Percentiles rank a stretch among this genome's conserved stretches.
Evolutionary conservation across 2,329 filamentous ascomycete species (phyloP).

Genomic region (Ascochyta clinopodiicola): DNA sequence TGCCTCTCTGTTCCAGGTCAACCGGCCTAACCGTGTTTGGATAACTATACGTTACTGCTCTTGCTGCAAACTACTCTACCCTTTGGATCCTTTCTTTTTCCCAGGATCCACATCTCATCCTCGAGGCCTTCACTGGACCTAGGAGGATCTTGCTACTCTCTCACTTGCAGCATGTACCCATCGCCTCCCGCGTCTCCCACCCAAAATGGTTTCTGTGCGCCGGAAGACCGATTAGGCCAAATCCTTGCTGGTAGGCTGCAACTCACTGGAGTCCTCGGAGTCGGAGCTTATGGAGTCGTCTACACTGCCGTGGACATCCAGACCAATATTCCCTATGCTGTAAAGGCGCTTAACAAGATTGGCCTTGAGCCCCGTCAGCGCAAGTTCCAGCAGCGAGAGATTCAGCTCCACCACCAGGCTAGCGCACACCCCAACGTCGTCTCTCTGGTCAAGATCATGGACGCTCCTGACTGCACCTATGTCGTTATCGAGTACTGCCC

Average conservation of each 20-base stretch:
- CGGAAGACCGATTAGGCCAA: slow-evolving; percentile 86
- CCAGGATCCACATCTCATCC: slow-evolving; percentile 38
- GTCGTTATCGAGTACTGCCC: slow-evolving; percentile 97
- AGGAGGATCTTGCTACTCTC: slow-evolving; percentile 40
- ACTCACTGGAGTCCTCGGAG: slow-evolving; percentile 83
- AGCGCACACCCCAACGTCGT: slow-evolving; percentile 93
- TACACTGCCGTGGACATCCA: slow-evolving; percentile 87
- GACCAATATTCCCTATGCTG: slow-evolving; percentile 83
- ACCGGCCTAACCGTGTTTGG: slow-evolving; percentile 28
- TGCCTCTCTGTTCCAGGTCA: slow-evolving; percentile 23
- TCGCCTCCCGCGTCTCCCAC: slow-evolving; percentile 59
- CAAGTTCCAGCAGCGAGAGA: slow-evolving; percentile 91
- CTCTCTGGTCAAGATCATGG: slow-evolving; percentile 91
- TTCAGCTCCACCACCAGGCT: slow-evolving; percentile 86
- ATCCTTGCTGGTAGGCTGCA: slow-evolving; percentile 83
- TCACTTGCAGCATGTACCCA: slow-evolving; percentile 53
- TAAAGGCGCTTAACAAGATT: slow-evolving; percentile 95
- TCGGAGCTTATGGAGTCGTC: slow-evolving; percentile 95
- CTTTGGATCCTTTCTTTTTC: slow-evolving; percentile 15
- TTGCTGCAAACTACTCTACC: slow-evolving; percentile 14
- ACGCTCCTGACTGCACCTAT: slow-evolving; percentile 89
- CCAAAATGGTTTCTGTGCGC: slow-evolving; percentile 55
- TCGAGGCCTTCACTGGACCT: slow-evolving; percentile 52
- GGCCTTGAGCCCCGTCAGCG: slow-evolving; percentile 87
- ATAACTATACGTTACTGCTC: slow-evolving; percentile 16